Base-by-base conservation (phyloP, 805 yeast genomes). In the Hanseniaspora hatyaiensis region DNA sequence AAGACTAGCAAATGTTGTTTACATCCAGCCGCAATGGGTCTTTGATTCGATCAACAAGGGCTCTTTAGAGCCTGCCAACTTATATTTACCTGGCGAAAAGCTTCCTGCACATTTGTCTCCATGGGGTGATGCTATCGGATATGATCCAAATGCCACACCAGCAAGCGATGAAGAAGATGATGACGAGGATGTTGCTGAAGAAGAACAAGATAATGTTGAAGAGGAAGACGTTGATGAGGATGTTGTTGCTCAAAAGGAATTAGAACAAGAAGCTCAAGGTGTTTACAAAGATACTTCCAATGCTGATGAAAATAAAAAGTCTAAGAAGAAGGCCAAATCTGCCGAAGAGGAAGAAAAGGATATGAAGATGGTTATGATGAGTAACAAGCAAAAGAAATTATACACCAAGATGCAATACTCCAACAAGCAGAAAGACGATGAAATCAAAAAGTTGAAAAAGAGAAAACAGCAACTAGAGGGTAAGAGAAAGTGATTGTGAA, bases 91-190 rank as follows among this genome's bases (percentile, higher is more conserved):
- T 4, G 98, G 98, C 49, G 96, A 89, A 67, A 69, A 85, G 4
- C 71, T 92, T 54, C 98, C 98, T 38, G 96, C 98, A 31, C 98
- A 92, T 65, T 71, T 92, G 59, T 84, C 95, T 45, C 98, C 98
- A 70, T 92, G 98, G 97, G 97, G 97, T 56, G 98, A 92, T 68
- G 75, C 88, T 40, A 86, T 82, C 57, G 81, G 80, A 47, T 92
- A 92, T 67, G 78, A 89, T 65, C 97, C 98, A 57, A 78, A 72
- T 50, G 81, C 75, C 28, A 65, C 65, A 28, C 57, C 62, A 12
- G 72, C 57, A 29, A 65, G 57, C 6, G 65, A 42, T 15, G 75
- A 63, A 11, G 73, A 60, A 2, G 75, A 57, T 9, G 73, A 58
- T 2, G 75, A 62, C 8, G 71, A 57, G 3, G 73, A 61, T 13